A percentile compares a stretch with the other conserved stretches of the same genome.
Conservation (phyloP, 164 flowering plant genomes). For the Annona squamosa region DNA sequence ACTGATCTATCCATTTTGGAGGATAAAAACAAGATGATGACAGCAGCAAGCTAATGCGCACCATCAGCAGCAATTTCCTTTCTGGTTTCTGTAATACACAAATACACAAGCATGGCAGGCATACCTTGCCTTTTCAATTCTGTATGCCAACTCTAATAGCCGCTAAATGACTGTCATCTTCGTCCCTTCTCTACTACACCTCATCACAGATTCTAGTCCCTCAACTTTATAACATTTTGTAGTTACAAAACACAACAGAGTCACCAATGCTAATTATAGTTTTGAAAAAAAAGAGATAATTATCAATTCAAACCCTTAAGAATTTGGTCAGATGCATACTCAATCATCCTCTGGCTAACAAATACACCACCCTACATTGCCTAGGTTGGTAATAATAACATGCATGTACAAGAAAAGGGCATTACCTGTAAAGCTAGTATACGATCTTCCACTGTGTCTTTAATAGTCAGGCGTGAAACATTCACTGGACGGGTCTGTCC, state of each 20-base stretch:
- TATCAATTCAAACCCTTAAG: no score
- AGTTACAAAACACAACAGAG: background rate
- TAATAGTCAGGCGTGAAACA: conserved; percentile 73
- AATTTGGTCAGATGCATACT: no score
- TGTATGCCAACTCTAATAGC: background rate
- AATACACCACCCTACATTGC: background rate
- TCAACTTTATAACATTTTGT: background rate
- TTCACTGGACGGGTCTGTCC: conserved; percentile 95
- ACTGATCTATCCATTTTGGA: no score
- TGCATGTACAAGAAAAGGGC: background rate
- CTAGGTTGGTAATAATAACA: background rate
- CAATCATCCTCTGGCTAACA: no score
- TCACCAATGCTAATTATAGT: background rate
- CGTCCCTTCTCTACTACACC: background rate
- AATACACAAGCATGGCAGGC: no score
- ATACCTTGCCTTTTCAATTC: background rate
- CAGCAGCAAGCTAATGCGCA: no score
- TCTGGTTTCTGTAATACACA: no score
- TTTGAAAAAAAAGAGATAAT: no score
- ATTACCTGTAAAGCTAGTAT: conserved; percentile 84
- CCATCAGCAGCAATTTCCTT: no score
- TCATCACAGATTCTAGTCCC: background rate
- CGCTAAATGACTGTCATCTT: background rate
- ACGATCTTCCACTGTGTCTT: conserved; percentile 87
- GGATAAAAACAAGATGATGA: no score